phyloP scores from a whole-genome alignment of 164 flowering plant species.

The Nymphaea colorata region DNA sequence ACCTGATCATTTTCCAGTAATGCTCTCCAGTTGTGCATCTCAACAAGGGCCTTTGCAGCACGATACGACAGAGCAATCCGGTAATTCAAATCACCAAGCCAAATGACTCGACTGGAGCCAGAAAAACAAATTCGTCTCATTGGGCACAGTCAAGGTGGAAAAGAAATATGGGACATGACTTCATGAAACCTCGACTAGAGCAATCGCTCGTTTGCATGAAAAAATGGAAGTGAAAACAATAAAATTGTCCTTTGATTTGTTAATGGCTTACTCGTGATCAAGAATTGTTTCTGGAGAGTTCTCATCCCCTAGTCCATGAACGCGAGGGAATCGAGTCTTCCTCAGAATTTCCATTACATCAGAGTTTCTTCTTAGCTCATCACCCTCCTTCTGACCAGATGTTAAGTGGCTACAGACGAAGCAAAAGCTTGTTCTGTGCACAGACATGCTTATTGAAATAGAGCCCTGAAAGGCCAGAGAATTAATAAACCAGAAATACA shows the following conservation, averaged over 20 bases:
- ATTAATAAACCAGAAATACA: background rate
- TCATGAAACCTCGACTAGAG: no score
- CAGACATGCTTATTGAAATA: slow-evolving; percentile 91
- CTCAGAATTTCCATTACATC: slow-evolving; percentile 97
- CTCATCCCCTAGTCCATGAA: slow-evolving; percentile 62
- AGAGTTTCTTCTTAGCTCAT: slow-evolving; percentile 87
- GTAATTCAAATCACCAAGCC: slow-evolving; percentile 97
- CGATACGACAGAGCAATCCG: slow-evolving; percentile 88
- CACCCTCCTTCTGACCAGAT: slow-evolving; percentile 97
- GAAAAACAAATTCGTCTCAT: background rate
- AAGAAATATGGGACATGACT: no score
- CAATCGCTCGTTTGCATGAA: background rate
- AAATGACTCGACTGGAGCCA: slow-evolving; percentile 67
- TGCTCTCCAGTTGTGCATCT: slow-evolving; percentile 91
- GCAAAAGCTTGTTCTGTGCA: slow-evolving; percentile 97
- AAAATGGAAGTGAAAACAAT: background rate
- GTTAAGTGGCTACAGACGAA: slow-evolving; percentile 95
- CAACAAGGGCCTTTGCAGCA: slow-evolving; percentile 86
- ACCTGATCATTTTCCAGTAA: slow-evolving; percentile 92
- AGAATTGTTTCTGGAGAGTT: slow-evolving; percentile 80
- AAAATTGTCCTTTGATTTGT: background rate
- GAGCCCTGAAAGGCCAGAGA: slow-evolving; percentile 69
- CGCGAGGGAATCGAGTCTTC: slow-evolving; percentile 92
- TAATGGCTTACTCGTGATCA: slow-evolving; percentile 85
- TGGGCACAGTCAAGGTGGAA: background rate